Conservation (phyloP, 495 filamentous ascomycete species). For the Penicillium malachiteum region DNA sequence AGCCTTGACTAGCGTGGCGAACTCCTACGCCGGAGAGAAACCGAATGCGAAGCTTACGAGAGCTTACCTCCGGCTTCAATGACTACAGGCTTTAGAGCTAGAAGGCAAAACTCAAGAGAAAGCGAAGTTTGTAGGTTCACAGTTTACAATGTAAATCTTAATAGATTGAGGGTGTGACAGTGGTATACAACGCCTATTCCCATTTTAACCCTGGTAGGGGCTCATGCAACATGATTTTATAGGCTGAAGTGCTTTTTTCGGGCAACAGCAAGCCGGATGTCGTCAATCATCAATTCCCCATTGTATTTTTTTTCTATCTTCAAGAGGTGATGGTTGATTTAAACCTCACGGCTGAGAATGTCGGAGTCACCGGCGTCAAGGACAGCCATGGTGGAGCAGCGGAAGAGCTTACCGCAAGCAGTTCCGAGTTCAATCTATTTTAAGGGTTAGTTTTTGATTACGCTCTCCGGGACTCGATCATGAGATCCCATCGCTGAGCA, state of each 20-base stretch:
- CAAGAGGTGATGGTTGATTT: neutral
- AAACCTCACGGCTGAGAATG: conserved; percentile 6
- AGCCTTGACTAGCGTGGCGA: too few relatives aligned
- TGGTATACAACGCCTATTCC: conserved; percentile 6
- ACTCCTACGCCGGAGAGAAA: too few relatives aligned
- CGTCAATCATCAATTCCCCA: conserved; percentile 3
- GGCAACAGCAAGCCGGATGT: neutral
- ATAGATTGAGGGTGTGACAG: conserved; percentile 5
- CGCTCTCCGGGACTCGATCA: conserved; percentile 24
- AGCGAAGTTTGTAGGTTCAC: neutral
- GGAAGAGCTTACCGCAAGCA: conserved; percentile 78
- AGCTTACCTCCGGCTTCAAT: too few relatives aligned
- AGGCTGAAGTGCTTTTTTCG: neutral
- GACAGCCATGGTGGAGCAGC: conserved; percentile 89
- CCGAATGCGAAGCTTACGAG: too few relatives aligned
- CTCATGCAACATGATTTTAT: neutral
- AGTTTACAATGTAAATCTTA: neutral
- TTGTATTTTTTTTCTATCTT: neutral
- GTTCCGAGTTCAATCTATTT: conserved; percentile 54
- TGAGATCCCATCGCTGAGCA: conserved; percentile 46
- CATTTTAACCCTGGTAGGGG: neutral
- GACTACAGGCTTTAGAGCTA: too few relatives aligned
- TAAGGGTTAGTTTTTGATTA: neutral
- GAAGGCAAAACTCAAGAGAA: too few relatives aligned
- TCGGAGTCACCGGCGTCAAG: conserved; percentile 90